Evolutionary conservation across 2,329 filamentous ascomycete species (phyloP), one percentile per base, ranked within the genome.

Genomic region (Trichoderma sp.): DNA sequence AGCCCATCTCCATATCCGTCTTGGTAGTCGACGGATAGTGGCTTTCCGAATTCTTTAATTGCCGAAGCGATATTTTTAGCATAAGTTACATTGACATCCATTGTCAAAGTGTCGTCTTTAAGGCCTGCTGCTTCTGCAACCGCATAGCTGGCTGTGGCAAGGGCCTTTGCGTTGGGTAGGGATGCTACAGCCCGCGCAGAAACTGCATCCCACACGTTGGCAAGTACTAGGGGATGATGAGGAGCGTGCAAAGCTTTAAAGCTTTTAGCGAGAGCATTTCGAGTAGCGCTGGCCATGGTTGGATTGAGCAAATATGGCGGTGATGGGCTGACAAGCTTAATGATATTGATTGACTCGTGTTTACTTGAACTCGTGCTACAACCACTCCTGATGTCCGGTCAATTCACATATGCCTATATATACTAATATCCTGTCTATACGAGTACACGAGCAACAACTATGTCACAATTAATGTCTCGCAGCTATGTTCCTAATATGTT

Each of bases 1-100:
- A 68, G 57, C 31, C 62, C 19, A 29, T 62, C 57, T 16, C 65
- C 65, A 31, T 62, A 68, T 55, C 37, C 57, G n/a, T 68, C 65
- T 31, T 68, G 65, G 14, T 55, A 53, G 27, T 68, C 65, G 2
- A 62, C 57, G 7, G 57, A 60, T n/a, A 68, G 29, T 14, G 65
- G 65, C 35, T 68, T 62, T 33, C 56, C 56, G 6, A 62, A 68
- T 16, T 62, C 65, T 11, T 61, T 61, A 31, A 58, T 58, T 8
- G 55, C 64, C 14, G 53, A 37, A 52, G 56, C 55, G n/a, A 68
- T 68, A 7, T 21, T 58, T 29, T 31, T 68, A 4, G 40, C 64
- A 27, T 56, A 40, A 3, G 27, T 11, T 14, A 68, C 40, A 52
- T 68, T 68, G 5, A 27, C 56, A 16, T 35, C 40, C 16, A 37